phyloP scores from a whole-genome alignment of 2,329 filamentous ascomycete species.

The Rhinocladiella similis region DNA sequence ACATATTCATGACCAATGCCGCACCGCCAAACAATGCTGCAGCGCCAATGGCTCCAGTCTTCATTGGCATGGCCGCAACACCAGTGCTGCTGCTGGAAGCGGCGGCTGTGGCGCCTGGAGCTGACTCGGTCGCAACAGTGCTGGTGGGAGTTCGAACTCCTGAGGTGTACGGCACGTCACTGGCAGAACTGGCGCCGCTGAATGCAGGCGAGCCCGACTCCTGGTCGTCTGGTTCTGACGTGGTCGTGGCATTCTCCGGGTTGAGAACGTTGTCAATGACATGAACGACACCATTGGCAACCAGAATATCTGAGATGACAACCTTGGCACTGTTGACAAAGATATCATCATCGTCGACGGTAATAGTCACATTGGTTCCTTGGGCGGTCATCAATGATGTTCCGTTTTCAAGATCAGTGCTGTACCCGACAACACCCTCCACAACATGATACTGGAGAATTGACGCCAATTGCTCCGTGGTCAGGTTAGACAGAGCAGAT shows the following conservation, averaged over 20 bases:
- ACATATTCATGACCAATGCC: slow-evolving; percentile 18
- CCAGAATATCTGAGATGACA: slow-evolving; percentile 50
- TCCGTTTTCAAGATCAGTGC: slow-evolving; percentile 49
- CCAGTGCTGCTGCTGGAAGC: slow-evolving; percentile 9
- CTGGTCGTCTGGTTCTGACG: slow-evolving; percentile 42
- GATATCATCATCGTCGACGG: slow-evolving; percentile 43
- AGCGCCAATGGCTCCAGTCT: slow-evolving; percentile 28
- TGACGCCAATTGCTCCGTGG: slow-evolving; percentile 47
- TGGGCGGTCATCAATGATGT: slow-evolving; percentile 42
- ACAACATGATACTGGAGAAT: slow-evolving; percentile 68
- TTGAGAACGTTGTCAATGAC: slow-evolving; percentile 63
- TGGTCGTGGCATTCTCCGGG: slow-evolving; percentile 49
- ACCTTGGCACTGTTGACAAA: slow-evolving; percentile 57
- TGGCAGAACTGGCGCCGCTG: slow-evolving; percentile 51
- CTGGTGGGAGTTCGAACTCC: slow-evolving; percentile 48
- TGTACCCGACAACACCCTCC: slow-evolving; percentile 51
- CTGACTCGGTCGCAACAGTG: slow-evolving; percentile 8
- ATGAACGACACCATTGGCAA: slow-evolving; percentile 58
- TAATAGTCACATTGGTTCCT: slow-evolving; percentile 52
- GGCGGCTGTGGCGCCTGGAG: slow-evolving; percentile 6
- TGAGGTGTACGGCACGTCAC: slow-evolving; percentile 56
- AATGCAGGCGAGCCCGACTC: slow-evolving; percentile 55
- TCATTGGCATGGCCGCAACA: slow-evolving; percentile 23
- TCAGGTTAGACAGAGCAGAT: slow-evolving; percentile 51
- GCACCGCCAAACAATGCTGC: slow-evolving; percentile 28